Evolutionary conservation across 116 monocot genomes (phyloP), one percentile per base, ranked within the genome.

Genomic region (Dioscorea cayenensis): DNA sequence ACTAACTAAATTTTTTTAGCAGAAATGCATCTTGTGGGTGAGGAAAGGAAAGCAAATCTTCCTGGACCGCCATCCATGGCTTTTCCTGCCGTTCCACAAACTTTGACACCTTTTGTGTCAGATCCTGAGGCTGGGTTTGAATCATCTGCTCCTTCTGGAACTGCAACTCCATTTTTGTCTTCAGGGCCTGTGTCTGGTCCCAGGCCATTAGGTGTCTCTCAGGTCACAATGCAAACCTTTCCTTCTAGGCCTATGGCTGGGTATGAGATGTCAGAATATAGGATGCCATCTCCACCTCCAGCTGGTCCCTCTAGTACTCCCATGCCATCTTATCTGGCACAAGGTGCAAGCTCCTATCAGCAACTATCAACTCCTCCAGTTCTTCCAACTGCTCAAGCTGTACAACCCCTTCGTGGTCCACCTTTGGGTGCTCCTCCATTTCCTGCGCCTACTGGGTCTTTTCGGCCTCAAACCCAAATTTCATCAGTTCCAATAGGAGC

Each of bases 301-400:
- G 72, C 66, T 50, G 85, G 82, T 65, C 87, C 87, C 32, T 79
- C 70, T 49, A 77, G 60, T 67, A 64, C 79, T 70, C 79, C 38
- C 72, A 69, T 70, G 55, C 64, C 78, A 66, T 36, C 75, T 69
- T 79, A 55, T 18, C 58, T 19, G 13, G 52, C n/a, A 58, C 32
- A 49, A 50, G 68, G 27, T 51, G 50, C 50, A 21, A 51, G 43
- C 25, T 21, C n/a, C 62, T 62, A 62, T 62, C 62, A 59, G 16
- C 59, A 62, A 62, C 12, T 27, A 9, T 27, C 62, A 20, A 0
- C 62, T 62, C 16, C 0, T 19, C 51, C 49, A 25, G 22, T 51
- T 20, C 23, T 5, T 21, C 14, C 70, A 52, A 58, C 17, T 29
- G 25, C 62, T 49, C 77, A 67, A 18, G 13, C 77, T 60, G 77